phyloP scores from a whole-genome alignment of 1,139 yeast species.

The Debaryomyces singareniensis region DNA sequence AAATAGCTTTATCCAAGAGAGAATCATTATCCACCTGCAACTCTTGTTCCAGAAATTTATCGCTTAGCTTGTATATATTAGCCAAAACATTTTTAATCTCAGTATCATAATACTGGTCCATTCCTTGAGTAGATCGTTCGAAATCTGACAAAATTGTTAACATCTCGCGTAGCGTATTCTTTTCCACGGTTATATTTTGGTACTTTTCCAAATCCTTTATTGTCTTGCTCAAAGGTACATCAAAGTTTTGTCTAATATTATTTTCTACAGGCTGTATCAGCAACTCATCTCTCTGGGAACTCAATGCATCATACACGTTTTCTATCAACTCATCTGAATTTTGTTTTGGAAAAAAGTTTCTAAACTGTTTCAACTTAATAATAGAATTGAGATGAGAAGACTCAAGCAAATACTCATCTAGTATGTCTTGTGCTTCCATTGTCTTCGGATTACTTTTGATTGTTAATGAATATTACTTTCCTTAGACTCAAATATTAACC shows the following conservation, averaged over 20 bases:
- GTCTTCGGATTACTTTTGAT: background rate
- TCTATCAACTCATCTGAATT: constrained; percentile 8
- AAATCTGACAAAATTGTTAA: constrained; percentile 10
- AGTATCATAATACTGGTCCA: constrained; percentile 9
- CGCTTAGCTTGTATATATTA: constrained; percentile 13
- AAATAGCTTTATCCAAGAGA: too few species aligned
- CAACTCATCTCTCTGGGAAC: constrained; percentile 13
- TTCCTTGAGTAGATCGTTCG: constrained; percentile 5
- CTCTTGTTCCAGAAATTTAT: constrained; percentile 11
- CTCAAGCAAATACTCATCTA: constrained; percentile 6
- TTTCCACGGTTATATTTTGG: constrained; percentile 2
- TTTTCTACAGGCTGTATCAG: constrained; percentile 9
- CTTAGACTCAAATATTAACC: too few species aligned
- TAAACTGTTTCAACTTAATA: constrained; percentile 7
- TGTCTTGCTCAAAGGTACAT: constrained; percentile 16
- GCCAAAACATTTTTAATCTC: constrained; percentile 11
- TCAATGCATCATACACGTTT: constrained; percentile 13
- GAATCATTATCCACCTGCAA: background rate
- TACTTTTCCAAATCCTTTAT: constrained; percentile 2
- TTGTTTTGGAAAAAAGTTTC: constrained; percentile 13
- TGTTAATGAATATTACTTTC: too few species aligned
- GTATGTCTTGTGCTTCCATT: constrained; percentile 9
- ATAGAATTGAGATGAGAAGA: constrained; percentile 7
- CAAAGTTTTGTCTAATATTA: constrained; percentile 14
- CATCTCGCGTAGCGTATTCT: constrained; percentile 10